Percentiles rank a stretch among this genome's conserved stretches.
phyloP scores from a whole-genome alignment of 2,329 filamentous ascomycete genomes.

The Pleochaeta shiraiana region DNA sequence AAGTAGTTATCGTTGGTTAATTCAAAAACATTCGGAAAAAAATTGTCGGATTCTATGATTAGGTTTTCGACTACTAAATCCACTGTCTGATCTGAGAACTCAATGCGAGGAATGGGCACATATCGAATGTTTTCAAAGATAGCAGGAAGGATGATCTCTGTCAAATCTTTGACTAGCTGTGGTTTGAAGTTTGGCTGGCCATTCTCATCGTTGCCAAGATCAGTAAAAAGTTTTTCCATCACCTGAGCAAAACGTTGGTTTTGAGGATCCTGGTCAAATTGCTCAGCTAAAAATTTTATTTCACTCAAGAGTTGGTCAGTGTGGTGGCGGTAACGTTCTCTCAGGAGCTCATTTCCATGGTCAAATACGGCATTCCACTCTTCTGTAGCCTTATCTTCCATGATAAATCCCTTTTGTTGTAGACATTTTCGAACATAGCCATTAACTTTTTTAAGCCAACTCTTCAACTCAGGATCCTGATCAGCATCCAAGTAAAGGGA shows the following conservation, averaged over 20 bases:
- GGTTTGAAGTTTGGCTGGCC: constrained; percentile 85
- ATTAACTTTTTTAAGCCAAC: constrained; percentile 71
- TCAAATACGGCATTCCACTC: constrained; percentile 79
- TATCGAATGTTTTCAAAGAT: constrained; percentile 74
- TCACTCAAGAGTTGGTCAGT: constrained; percentile 77
- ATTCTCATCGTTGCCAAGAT: constrained; percentile 69
- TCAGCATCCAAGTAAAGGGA: constrained; percentile 76
- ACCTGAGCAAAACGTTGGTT: constrained; percentile 64
- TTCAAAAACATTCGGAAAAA: constrained; percentile 82
- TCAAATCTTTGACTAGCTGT: constrained; percentile 74
- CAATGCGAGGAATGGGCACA: constrained; percentile 80
- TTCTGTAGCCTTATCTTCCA: constrained; percentile 55
- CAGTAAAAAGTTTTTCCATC: constrained; percentile 65
- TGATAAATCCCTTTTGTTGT: constrained; percentile 75
- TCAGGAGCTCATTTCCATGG: constrained; percentile 64
- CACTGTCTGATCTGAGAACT: constrained; percentile 65
- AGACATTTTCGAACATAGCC: constrained; percentile 62
- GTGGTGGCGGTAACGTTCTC: constrained; percentile 68
- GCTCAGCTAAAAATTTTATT: constrained; percentile 67
- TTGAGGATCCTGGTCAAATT: constrained; percentile 74
- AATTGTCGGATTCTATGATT: constrained; percentile 87
- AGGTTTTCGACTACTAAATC: constrained; percentile 90
- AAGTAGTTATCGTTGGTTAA: constrained; percentile 85
- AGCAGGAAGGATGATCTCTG: constrained; percentile 64
- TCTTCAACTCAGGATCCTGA: constrained; percentile 61